Evolutionary conservation across 2,329 filamentous ascomycete species (phyloP), one percentile per base, ranked within the genome.

Genomic region (Chaetomium strumarium): DNA sequence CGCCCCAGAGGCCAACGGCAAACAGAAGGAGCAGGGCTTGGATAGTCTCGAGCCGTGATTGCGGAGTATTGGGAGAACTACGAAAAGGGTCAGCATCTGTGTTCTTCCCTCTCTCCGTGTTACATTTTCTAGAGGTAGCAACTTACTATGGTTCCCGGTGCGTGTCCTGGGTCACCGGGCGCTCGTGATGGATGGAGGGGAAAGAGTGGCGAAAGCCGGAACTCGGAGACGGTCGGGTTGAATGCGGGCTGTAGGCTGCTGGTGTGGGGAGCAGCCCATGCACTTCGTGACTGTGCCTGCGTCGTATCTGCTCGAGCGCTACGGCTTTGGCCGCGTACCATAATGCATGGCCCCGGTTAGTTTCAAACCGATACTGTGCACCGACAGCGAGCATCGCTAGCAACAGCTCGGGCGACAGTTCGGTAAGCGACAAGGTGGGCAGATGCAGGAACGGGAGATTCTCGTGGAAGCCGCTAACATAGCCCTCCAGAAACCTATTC

Each of bases 401-500:
- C 5, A 87, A 70, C 4, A 89, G 70, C 64, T 88, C 86, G 0
- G 84, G 78, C 0, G 83, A 80, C n/a, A 81, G 75, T n/a, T 82
- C 78, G 8, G 78, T 77, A 0, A 83, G 77, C 1, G 75, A 74
- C 43, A 88, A 72, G 0, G 84, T 88, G 0, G 85, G 81, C 5
- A 87, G 69, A 63, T 90, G 85, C 29, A 89, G 70, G 55, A 88
- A 81, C 0, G 78, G 79, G 38, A 81, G 71, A 55, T 81, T 77
- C 24, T 77, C 73, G 52, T 81, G 66, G 53, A 88, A 87, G 0
- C 84, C 84, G 53, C 77, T 80, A 49, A 87, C 78, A 60, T 87
- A 89, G 1, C 84, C 84, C 53, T 86, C 83, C 31, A 88, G 68
- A 56, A 88, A 88, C 33, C 85, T 72, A 2, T 81, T 83, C 29